Evolutionary conservation across 2,329 filamentous ascomycete species (phyloP), one percentile per base, ranked within the genome.

Genomic region (Fusarium verticillioides): DNA sequence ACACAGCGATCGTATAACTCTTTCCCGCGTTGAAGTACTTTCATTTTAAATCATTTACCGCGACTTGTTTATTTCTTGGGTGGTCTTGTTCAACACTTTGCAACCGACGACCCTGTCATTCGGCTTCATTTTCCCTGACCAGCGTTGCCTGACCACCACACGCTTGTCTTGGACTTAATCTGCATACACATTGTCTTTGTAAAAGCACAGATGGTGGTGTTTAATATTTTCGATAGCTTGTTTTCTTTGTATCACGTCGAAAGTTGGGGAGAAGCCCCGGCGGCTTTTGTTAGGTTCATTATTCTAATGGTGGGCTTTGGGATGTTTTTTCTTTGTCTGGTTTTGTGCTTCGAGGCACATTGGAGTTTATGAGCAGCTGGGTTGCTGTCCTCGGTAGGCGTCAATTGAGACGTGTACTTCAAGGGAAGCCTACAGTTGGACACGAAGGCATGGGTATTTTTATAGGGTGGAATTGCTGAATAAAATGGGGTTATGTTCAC

Each of bases 1-100:
- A 87, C 84, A 89, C 87, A 88, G 85, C 86, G 86, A 87, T 87
- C 84, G 82, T 85, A 81, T 78, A 72, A 71, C 69, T 44, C 70
- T 44, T 66, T 74, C 74, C 66, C 68, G 71, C 70, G 73, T 78
- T 63, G 68, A 75, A 61, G 72, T 71, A 72, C 60, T 76, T 72
- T 77, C 50, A 74, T 75, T 79, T 79, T 75, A 65, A 77, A 74
- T 76, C 75, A 73, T 76, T 77, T 75, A 67, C 78, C 75, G 68
- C 75, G 70, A 70, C 78, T 77, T 77, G 76, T 78, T 78, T 75
- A 70, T 65, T 66, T 58, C 65, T 53, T 74, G 67, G 71, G 74
- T 77, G 75, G 72, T 78, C 62, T 63, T 78, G 77, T 78, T 81
- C 78, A 77, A 79, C 65, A 63, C 40, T 73, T 69, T 75, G 46